Evolutionary conservation across 225 moss, liverwort and hornwort genomes (phyloP).

Genomic region (Bryum argenteum): DNA sequence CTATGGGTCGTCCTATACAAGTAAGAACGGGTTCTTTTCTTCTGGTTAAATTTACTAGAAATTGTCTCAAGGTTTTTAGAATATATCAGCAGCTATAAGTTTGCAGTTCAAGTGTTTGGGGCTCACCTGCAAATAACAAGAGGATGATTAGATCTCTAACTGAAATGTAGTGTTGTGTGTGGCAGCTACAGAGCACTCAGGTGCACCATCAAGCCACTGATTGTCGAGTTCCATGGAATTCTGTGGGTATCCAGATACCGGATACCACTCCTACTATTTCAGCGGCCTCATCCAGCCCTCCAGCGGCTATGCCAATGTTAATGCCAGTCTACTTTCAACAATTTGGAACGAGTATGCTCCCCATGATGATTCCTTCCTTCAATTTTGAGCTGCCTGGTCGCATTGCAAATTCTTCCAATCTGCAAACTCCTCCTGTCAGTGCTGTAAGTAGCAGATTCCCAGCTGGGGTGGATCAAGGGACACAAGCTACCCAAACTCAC

Average conservation of each 20-base stretch:
- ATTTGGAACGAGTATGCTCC: constrained; percentile 31
- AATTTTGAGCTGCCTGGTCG: constrained; percentile 29
- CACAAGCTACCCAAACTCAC: constrained; percentile 27
- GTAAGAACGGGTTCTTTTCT: not conserved
- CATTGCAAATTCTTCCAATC: constrained; percentile 24
- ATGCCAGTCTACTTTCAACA: constrained; percentile 45
- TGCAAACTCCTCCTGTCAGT: constrained; percentile 10
- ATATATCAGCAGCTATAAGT: constrained; percentile 1
- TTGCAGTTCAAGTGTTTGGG: not conserved
- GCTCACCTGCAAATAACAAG: not conserved
- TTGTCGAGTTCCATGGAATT: constrained; percentile 27
- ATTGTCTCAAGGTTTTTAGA: constrained; percentile 1
- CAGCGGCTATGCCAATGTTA: constrained; percentile 30
- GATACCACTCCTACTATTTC: constrained; percentile 17
- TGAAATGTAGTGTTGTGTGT: constrained; percentile 14
- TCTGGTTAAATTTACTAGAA: constrained; percentile 5
- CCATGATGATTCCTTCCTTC: constrained; percentile 27
- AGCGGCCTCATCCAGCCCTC: constrained; percentile 11
- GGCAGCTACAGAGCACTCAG: constrained; percentile 25
- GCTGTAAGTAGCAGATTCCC: constrained; percentile 3
- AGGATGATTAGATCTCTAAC: constrained; percentile 2
- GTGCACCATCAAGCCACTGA: constrained; percentile 36
- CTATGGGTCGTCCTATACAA: not conserved
- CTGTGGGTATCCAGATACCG: constrained; percentile 30
- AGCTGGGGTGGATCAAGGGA: constrained; percentile 21